phyloP scores from a whole-genome alignment of 768 basidiomycete species.

The Suillus paluster region DNA sequence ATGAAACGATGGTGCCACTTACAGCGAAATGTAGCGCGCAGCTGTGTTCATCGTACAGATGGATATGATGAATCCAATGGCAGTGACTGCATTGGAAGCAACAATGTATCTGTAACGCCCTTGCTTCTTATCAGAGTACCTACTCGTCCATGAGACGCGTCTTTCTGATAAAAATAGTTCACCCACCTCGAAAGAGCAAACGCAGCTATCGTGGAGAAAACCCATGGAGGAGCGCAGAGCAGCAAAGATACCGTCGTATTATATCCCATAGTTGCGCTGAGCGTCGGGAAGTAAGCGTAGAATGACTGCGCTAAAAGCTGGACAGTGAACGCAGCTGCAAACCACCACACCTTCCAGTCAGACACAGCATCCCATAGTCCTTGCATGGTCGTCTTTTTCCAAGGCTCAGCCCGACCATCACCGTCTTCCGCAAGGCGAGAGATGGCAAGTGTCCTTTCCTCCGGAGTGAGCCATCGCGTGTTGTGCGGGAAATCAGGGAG shows the following conservation, averaged over 20 bases:
- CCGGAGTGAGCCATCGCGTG: slow-evolving; percentile 34
- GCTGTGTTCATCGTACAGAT: slow-evolving; percentile 62
- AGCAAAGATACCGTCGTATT: slow-evolving; percentile 43
- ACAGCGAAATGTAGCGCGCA: slow-evolving; percentile 69
- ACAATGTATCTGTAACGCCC: slow-evolving; percentile 74
- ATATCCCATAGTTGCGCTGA: slow-evolving; percentile 41
- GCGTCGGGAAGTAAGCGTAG: slow-evolving; percentile 28
- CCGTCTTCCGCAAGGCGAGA: slow-evolving; percentile 35
- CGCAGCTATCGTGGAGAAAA: slow-evolving; percentile 34
- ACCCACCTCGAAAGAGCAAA: slow-evolving; percentile 22
- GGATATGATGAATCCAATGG: slow-evolving; percentile 67
- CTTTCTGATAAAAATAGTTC: background rate
- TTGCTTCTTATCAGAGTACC: slow-evolving; percentile 68
- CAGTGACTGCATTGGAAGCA: slow-evolving; percentile 53
- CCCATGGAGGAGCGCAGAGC: slow-evolving; percentile 46
- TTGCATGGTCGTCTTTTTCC: slow-evolving; percentile 22
- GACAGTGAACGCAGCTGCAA: slow-evolving; percentile 28
- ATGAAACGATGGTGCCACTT: slow-evolving; percentile 18
- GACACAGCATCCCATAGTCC: slow-evolving; percentile 42
- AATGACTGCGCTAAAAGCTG: slow-evolving; percentile 23
- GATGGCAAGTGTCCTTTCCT: slow-evolving; percentile 35
- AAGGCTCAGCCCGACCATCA: slow-evolving; percentile 19
- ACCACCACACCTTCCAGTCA: slow-evolving; percentile 48
- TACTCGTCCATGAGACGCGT: slow-evolving; percentile 15
- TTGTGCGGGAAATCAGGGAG: slow-evolving; percentile 44